Evolutionary conservation across 1,284 basidiomycete species (phyloP).

Genomic region (Trichosporon asahii): DNA sequence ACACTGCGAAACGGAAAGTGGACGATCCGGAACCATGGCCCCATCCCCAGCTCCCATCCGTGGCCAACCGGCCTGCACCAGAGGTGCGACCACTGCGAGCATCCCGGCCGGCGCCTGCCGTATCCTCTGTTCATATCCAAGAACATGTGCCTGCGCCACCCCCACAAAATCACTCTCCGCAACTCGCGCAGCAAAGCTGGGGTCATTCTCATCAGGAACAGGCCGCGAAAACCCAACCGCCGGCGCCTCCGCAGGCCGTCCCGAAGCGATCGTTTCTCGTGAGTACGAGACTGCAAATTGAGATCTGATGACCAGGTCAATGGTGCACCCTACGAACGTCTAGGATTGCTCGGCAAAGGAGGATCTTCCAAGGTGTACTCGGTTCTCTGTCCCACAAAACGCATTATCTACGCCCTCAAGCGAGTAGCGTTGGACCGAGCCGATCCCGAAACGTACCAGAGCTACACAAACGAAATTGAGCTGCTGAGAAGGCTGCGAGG

Average conservation of each 20-base stretch:
- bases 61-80: no score
- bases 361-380: constrained; percentile 91
- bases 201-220: background rate
- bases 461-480: constrained; percentile 93
- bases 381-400: constrained; percentile 68
- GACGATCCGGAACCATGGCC: background rate
- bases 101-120: background rate
- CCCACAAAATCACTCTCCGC: background rate
- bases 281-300: background rate
- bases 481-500: constrained; percentile 80
- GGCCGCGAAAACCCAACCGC: background rate
- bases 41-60: background rate
- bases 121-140: background rate
- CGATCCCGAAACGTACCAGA: constrained; percentile 77
- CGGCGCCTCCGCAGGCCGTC: background rate
- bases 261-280: constrained; percentile 33
- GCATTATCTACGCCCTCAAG: constrained; percentile 79
- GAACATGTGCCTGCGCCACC: background rate
- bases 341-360: constrained; percentile 84
- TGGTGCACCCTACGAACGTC: constrained; percentile 71
- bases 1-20: constrained; percentile 1
- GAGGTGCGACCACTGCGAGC: background rate
- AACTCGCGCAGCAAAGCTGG: background rate
- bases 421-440: constrained; percentile 79
- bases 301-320: constrained; percentile 60